Evolutionary conservation across 2,329 filamentous ascomycete species (phyloP), one percentile per base, ranked within the genome.

Genomic region (Fusarium sp.): DNA sequence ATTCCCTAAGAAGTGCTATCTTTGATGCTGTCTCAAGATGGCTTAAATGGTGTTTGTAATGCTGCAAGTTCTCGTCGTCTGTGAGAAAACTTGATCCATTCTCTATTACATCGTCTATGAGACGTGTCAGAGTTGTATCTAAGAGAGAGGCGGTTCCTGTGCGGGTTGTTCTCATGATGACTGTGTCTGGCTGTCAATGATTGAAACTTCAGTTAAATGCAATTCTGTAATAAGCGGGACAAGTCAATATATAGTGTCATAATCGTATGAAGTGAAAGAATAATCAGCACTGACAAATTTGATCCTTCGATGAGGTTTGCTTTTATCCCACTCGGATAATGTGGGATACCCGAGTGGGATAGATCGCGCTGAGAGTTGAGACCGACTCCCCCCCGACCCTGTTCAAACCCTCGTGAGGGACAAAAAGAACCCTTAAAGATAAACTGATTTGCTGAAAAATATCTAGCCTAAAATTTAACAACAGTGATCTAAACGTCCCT

Each of bases 1-100:
- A 42, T 42, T 77, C 71, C 8, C 67, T 60, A 5, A 77, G 51
- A 9, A 76, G 63, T 1, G 57, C 39, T 0, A 77, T 3, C 18
- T 75, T 77, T 0, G 71, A 62, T 1, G 75, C 62, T 7, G 73
- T 60, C 12, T 76, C 75, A 0, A 77, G 57, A 24, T 77, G 73
- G 2, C 48, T n/a, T 0, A 76, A 6, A 22, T 77, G 75, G 0
- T 64, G 8, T 8, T 68, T 56, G 5, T 73, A 75, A 7, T 77
- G 75, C 5, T 36, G 49, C 1, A 77, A 64, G 1, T 60, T 48
- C 1, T 45, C 33, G 1, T 39, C n/a, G 1, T 58, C 22, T 1
- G 18, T 4, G 4, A 66, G 44, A 15, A 44, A 47, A 4, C 45
- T 52, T 1, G 51, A 47, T 0, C 60, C 39, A 8, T 56, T 47